phyloP scores from a whole-genome alignment of 495 filamentous ascomycete species.

The Neurospora sublineolata region DNA sequence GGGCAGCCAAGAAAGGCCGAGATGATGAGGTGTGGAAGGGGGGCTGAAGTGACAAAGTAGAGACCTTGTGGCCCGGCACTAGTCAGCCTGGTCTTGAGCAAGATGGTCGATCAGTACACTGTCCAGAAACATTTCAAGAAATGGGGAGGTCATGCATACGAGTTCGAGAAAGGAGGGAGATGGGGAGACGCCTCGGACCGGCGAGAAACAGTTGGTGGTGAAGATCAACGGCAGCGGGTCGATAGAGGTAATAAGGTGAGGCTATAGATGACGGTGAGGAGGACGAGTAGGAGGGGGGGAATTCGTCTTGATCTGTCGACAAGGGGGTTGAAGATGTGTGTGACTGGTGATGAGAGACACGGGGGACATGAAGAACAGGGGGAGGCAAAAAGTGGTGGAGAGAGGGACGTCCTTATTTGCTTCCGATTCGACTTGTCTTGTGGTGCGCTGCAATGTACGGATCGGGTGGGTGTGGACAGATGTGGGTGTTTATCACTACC shows the following conservation, averaged over 20 bases:
- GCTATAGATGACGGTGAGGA: background rate
- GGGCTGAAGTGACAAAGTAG: background rate
- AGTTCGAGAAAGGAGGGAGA: background rate
- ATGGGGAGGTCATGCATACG: background rate
- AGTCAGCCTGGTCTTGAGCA: background rate
- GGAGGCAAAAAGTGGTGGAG: background rate
- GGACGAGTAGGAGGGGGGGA: background rate
- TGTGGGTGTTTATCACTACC: constrained; percentile 2
- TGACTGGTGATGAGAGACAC: background rate
- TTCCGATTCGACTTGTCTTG: background rate
- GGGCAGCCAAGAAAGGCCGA: constrained; percentile 3
- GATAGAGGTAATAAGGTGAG: background rate
- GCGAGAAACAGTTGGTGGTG: background rate
- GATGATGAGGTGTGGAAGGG: background rate
- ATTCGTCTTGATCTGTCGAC: background rate
- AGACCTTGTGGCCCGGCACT: constrained; percentile 4
- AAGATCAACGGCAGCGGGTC: background rate
- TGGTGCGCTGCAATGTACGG: background rate
- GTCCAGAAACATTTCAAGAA: background rate
- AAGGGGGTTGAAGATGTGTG: background rate
- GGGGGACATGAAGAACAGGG: background rate
- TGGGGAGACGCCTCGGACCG: background rate
- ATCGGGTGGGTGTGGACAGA: background rate
- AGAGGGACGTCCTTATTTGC: background rate
- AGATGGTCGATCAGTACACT: background rate